phyloP scores from a whole-genome alignment of 2,329 filamentous ascomycete species.

The Phaeosphaeria sp. region DNA sequence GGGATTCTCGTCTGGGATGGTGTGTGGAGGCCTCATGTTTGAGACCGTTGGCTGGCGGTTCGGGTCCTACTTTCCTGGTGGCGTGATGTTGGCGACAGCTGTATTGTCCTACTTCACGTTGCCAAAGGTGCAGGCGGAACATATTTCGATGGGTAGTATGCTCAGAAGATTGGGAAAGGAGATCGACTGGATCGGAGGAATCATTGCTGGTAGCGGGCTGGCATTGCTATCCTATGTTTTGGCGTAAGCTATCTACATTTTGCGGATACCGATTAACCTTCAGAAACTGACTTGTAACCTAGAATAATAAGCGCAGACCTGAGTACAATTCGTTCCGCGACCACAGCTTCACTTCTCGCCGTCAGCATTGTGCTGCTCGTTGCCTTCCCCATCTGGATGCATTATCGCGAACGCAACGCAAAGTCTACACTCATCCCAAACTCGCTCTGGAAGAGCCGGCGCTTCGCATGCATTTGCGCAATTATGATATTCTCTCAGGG shows the following conservation, averaged over 20 bases:
- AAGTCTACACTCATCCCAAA: conserved; percentile 39
- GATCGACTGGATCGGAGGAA: conserved; percentile 39
- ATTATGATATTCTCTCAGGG: conserved; percentile 48
- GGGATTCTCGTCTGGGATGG: conserved; percentile 60
- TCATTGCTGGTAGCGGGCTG: conserved; percentile 32
- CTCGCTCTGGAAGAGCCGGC: conserved; percentile 58
- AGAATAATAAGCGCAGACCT: conserved; percentile 32
- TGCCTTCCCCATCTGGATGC: conserved; percentile 41
- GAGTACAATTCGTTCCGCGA: conserved; percentile 24
- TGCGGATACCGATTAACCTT: neutral
- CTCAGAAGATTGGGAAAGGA: conserved; percentile 24
- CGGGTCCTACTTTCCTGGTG: conserved; percentile 53
- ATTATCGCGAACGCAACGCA: conserved; percentile 27
- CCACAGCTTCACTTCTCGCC: conserved; percentile 29
- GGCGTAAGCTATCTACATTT: conserved; percentile 6
- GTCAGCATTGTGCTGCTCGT: conserved; percentile 32
- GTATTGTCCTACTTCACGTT: conserved; percentile 8
- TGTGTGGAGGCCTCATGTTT: conserved; percentile 58
- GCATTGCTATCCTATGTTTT: conserved; percentile 33
- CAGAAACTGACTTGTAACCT: neutral
- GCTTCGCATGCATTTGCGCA: conserved; percentile 64
- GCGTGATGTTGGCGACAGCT: neutral
- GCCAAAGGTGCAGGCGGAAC: conserved; percentile 22
- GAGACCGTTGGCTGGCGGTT: conserved; percentile 58
- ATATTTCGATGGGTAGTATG: neutral